Evolutionary conservation across 768 basidiomycete species (phyloP), one percentile per base, ranked within the genome.

Genomic region (Phaeotremella skinneri): DNA sequence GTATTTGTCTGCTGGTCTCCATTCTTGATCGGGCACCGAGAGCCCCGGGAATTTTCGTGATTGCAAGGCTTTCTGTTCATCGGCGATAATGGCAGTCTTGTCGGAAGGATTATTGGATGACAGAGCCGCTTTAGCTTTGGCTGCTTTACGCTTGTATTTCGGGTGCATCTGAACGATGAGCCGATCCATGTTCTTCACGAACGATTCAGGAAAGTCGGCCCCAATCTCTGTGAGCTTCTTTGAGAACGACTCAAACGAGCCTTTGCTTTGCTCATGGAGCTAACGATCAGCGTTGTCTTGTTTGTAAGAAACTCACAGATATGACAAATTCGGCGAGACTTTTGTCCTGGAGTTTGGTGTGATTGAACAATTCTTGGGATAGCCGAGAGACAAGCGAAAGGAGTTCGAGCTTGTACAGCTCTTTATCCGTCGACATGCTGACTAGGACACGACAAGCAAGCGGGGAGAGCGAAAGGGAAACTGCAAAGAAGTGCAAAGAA

Each of bases 291-390:
- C 41, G 13, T 6, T 9, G 6, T 26, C 9, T 7, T 4, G 1
- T 9, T 13, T 42, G n/a, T 26, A 41, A n/a, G 27, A 16, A 16
- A 72, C 73, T 67, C 56, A 75, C 73, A 63, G 83, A 80, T 64
- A 99, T 91, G 62, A 98, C 85, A 76, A 93, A 99, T 79, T 98
- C 94, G 13, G 96, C 92, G 48, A 94, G 82, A 2, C 88, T 87
- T 75, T 93, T 94, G 82, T 99, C 93, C 74, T 86, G 88, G 34
- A 89, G 77, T 16, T 78, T 77, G 1, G 79, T 80, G 74, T 97
- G 85, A 69, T 96, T 97, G 78, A 87, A 85, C 47, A 97, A 85
- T 75, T 98, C 93, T 76, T 93, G 90, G 0, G 88, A 88, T 70
- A 99, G 89, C 75, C 90, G 89, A 59, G 88, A 86, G 57, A 96